Evolutionary conservation across 345 rosid genomes (phyloP), one percentile per base, ranked within the genome.

Genomic region (Gossypium raimondii): DNA sequence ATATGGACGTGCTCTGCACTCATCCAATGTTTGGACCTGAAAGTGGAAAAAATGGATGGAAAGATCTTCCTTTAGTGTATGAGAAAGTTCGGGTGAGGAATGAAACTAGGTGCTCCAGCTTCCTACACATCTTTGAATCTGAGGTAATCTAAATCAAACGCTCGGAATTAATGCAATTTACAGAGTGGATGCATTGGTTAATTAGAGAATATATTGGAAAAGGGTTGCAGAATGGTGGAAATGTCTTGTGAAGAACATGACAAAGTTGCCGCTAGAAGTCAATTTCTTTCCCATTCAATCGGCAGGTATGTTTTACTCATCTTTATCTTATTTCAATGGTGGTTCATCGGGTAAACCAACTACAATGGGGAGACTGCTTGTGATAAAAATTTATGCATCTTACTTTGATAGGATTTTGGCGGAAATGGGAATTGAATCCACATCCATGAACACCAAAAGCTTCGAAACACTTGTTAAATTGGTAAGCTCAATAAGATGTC

Each of bases 181-280:
- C 68, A 29, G 45, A 64, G 24, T 43, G 51, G 14, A 43, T 18
- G 24, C 9, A 34, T 12, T 16, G 51, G 41, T 5, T 34, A 34
- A 34, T 34, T 34, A 34, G 41, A 5, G 41, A 4, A 34, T 55
- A 22, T 68, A 53, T 55, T 17, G 34, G 9, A n/a, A 52, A 69
- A 85, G 85, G 89, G 93, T 14, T 87, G 91, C 83, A 85, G 80
- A 81, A 88, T 89, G 97, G 83, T 91, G 50, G 89, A 89, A 84
- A 89, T 88, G 90, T 81, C 87, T 12, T 89, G 89, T 71, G 82
- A 81, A 75, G 84, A 86, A 52, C 92, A 89, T 50, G 90, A 91
- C 76, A 77, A 72, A 75, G 62, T 81, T 52, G 91, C 90, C 9
- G 91, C 89, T 1, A 86, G 80, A 58, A 85, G 86, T 50, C 93